Base-by-base conservation (phyloP, 331 rosid species). In the Quercus lobata region DNA sequence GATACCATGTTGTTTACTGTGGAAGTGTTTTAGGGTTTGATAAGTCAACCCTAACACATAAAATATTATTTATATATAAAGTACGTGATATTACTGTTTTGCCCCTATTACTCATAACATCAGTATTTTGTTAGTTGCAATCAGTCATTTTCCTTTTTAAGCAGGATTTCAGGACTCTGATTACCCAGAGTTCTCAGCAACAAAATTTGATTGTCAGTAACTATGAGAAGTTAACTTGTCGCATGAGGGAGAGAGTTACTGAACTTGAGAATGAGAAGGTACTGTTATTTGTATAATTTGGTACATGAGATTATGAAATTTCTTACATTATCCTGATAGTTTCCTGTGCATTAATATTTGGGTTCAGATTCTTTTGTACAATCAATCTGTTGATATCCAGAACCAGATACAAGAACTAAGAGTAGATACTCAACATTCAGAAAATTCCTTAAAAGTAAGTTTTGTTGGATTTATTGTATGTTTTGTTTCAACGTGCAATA, bases 241-340 rank as follows among this genome's bases (percentile, higher is more conserved):
- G 82, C 88, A 66, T 88, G 83, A 83, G 77, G 78, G 80, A 89
- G 76, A 89, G 87, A 81, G 84, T 88, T 76, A 80, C 84, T 11
- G 84, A 81, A 76, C 90, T 92, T 81, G 91, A 91, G 85, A 88
- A 76, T 78, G 92, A 92, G 82, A 94, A 94, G 92, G 97, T 94
- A 73, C 30, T 81, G 25, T 57, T 30, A 25, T 46, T 74, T 76
- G 34, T 52, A 34, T 41, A 70, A 11, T 25, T 62, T 74, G 41
- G 63, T 75, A 34, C 71, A 58, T 72, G 27, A 73, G 41, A 35
- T 63, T 80, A 54, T 74, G 63, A 65, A 22, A 30, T 83, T 73
- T 73, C 19, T 61, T 29, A 56, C 62, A 58, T 46, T 81, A 68
- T 75, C 76, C 61, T 58, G 75, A 69, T 58, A 77, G 27, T 79